Conservation (phyloP, 306 rosid species). For the Pyrus betulifolia region DNA sequence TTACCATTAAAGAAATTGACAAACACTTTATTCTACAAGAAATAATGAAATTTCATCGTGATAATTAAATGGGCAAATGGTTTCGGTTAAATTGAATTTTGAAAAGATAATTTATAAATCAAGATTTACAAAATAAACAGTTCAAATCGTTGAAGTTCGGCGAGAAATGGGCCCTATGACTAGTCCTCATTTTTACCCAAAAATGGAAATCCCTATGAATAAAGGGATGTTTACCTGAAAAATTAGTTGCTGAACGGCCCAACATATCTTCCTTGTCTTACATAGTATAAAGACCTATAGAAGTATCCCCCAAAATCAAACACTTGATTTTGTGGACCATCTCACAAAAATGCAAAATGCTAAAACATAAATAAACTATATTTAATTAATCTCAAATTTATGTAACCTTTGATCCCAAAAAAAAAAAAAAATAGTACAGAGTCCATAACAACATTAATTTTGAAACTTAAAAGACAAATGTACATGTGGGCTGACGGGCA, state of each 20-base stretch:
- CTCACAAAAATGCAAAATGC: constrained; percentile 2
- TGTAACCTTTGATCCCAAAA: background rate
- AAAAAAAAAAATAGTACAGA: background rate
- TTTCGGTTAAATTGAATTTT: too few relatives aligned
- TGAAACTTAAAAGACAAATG: background rate
- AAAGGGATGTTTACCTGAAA: too few relatives aligned
- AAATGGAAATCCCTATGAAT: too few relatives aligned
- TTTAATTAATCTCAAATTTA: too few relatives aligned
- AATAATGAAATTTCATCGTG: too few relatives aligned
- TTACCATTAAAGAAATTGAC: background rate
- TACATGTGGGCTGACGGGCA: background rate
- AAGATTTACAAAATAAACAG: too few relatives aligned
- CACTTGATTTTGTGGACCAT: constrained; percentile 23
- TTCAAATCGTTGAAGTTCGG: too few relatives aligned
- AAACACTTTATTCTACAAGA: too few relatives aligned
- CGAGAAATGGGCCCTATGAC: too few relatives aligned
- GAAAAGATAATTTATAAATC: too few relatives aligned
- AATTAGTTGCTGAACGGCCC: background rate
- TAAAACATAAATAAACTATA: background rate
- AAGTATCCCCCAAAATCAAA: background rate
- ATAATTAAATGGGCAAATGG: too few relatives aligned
- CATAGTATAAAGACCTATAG: background rate
- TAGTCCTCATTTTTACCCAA: too few relatives aligned
- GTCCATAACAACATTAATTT: background rate
- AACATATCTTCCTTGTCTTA: constrained; percentile 1